Percentiles rank a stretch among this genome's conserved stretches.
phyloP scores from a whole-genome alignment of 768 basidiomycete genomes.

The Cantharellus anzutake region DNA sequence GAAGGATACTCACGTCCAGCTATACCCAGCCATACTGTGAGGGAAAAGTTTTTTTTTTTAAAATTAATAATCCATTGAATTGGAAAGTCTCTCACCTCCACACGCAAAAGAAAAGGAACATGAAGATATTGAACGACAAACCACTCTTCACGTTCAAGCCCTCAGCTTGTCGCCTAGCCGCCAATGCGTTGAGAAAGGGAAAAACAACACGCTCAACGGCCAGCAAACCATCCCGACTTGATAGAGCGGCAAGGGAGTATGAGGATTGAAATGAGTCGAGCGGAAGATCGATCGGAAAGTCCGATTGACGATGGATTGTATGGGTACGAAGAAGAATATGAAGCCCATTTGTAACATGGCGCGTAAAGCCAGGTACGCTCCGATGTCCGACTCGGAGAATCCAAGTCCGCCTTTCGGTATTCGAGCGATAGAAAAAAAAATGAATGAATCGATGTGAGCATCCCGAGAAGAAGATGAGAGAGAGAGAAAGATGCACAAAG shows the following conservation, averaged over 20 bases:
- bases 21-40: neutral
- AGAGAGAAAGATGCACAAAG: too few species aligned
- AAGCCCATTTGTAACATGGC: neutral
- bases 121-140: neutral
- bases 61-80: neutral
- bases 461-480: too few species aligned
- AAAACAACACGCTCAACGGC: neutral
- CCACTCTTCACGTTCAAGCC: neutral
- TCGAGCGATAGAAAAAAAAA: neutral
- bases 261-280: too few species aligned
- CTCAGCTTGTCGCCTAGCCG: neutral
- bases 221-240: neutral
- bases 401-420: neutral
- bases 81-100: neutral
- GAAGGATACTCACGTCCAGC: neutral
- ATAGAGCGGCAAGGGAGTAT: neutral
- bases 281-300: neutral
- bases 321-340: neutral
- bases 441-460: neutral
- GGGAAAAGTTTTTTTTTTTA: neutral
- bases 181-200: neutral
- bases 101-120: neutral
- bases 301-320: neutral
- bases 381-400: neutral
- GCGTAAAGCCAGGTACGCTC: neutral